A percentile compares a stretch with the other conserved stretches of the same genome.
Conservation (phyloP, 2,329 filamentous ascomycete genomes). For the Talaromyces sp. region DNA sequence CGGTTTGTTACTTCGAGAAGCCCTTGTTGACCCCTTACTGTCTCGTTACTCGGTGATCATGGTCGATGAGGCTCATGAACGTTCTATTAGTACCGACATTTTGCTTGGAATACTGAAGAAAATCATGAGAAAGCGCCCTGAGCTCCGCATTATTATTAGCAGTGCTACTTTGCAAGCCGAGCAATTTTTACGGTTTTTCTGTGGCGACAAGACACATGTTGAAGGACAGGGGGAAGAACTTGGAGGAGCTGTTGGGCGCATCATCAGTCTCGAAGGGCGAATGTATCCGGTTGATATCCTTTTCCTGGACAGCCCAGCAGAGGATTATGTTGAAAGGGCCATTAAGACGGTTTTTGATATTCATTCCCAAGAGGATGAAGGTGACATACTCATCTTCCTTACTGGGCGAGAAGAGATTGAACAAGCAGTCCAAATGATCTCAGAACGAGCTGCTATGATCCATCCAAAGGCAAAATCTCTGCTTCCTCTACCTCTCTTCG, state of each 20-base stretch:
- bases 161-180: conserved; percentile 91
- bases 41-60: conserved; percentile 93
- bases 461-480: conserved; percentile 56
- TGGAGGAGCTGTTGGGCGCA: conserved; percentile 51
- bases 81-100: conserved; percentile 87
- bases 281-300: conserved; percentile 85
- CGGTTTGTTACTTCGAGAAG: conserved; percentile 83
- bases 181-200: conserved; percentile 76
- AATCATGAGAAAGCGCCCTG: conserved; percentile 70
- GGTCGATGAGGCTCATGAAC: conserved; percentile 95
- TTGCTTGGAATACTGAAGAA: conserved; percentile 88
- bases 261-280: conserved; percentile 80
- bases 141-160: conserved; percentile 82
- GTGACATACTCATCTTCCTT: conserved; percentile 86
- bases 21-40: conserved; percentile 83
- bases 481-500: conserved; percentile 75
- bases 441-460: conserved; percentile 63
- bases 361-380: conserved; percentile 70
- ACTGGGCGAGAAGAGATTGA: conserved; percentile 94
- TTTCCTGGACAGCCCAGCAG: conserved; percentile 69
- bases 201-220: conserved; percentile 38
- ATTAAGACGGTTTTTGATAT: conserved; percentile 83
- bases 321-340: conserved; percentile 81
- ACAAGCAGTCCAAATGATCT: conserved; percentile 68
- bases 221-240: conserved; percentile 30